phyloP scores from a whole-genome alignment of 495 filamentous ascomycete genomes.

The Parathielavia appendiculata region DNA sequence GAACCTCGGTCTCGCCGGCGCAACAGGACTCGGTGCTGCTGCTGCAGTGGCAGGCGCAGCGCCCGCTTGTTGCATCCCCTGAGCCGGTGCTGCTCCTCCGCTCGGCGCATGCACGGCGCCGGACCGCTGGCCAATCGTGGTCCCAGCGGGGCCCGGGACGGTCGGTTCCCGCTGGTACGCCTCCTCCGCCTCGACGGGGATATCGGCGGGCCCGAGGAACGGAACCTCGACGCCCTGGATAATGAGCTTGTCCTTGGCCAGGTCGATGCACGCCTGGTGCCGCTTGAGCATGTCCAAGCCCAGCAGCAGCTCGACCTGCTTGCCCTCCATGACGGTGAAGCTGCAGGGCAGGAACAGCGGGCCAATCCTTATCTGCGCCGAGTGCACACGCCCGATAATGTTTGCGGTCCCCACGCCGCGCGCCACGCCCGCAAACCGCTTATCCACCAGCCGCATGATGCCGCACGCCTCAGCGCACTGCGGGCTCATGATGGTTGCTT shows the following conservation, averaged over 20 bases:
- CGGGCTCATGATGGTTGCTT: conserved; percentile 98
- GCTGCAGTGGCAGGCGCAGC: conserved; percentile 28
- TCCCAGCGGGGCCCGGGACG: conserved; percentile 79
- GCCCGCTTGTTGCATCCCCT: conserved; percentile 6
- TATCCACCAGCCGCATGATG: conserved; percentile 96
- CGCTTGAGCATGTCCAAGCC: conserved; percentile 95
- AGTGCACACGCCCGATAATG: conserved; percentile 92
- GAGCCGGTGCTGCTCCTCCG: conserved; percentile 18
- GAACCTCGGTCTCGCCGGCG: conserved; percentile 37
- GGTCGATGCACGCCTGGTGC: conserved; percentile 88
- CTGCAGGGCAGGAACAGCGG: conserved; percentile 81
- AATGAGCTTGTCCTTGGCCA: conserved; percentile 69
- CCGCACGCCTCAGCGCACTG: conserved; percentile 83
- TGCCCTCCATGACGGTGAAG: conserved; percentile 99
- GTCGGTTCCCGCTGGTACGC: conserved; percentile 72
- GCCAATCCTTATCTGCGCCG: conserved; percentile 89
- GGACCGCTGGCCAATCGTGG: conserved; percentile 75
- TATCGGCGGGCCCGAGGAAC: conserved; percentile 89
- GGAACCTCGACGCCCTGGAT: conserved; percentile 84
- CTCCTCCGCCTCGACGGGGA: conserved; percentile 73
- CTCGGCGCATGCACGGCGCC: conserved; percentile 72
- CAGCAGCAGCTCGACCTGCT: conserved; percentile 89
- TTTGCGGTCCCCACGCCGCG: conserved; percentile 89
- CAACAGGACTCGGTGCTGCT: background rate
- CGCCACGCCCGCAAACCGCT: conserved; percentile 83